Evolutionary conservation across 2,329 filamentous ascomycete genomes (phyloP).

Genomic region (Aspergillus floridensis): DNA sequence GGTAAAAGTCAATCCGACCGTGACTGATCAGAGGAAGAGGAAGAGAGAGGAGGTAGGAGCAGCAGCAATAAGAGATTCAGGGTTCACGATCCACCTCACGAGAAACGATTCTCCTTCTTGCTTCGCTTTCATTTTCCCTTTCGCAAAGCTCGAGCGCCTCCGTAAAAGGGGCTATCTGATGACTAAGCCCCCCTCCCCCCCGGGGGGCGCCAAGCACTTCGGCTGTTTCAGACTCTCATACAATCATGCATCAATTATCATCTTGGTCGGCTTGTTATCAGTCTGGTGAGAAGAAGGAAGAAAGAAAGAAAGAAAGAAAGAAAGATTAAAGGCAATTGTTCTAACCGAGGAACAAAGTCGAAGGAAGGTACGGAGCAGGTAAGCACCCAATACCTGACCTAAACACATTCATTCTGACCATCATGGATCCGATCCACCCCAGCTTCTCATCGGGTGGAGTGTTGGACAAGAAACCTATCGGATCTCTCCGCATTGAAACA

Average conservation of each 20-base stretch:
- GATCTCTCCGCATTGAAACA: not conserved
- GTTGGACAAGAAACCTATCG: not conserved
- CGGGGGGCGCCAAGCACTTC: conserved; percentile 19
- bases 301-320: not conserved
- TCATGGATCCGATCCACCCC: not conserved
- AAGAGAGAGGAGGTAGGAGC: not conserved
- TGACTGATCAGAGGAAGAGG: not conserved
- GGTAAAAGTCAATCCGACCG: conserved; percentile 1
- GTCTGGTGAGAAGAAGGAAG: not conserved
- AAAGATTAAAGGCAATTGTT: not conserved
- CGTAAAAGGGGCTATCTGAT: conserved; percentile 38
- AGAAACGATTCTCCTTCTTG: conserved; percentile 6
- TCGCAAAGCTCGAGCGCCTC: conserved; percentile 9
- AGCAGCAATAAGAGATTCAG: conserved; percentile 12
- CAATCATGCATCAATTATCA: not conserved
- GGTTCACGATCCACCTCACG: conserved; percentile 22
- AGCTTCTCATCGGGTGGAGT: not conserved
- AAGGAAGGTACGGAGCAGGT: not conserved
- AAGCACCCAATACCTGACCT: not conserved
- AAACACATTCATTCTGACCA: not conserved
- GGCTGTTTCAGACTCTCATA: conserved; percentile 17
- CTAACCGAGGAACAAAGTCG: not conserved
- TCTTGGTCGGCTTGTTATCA: not conserved
- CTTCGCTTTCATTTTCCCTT: not conserved
- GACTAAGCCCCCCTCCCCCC: conserved; percentile 30